Evolutionary conservation across 768 basidiomycete genomes (phyloP).

Genomic region (Pulveroboletus sp.): DNA sequence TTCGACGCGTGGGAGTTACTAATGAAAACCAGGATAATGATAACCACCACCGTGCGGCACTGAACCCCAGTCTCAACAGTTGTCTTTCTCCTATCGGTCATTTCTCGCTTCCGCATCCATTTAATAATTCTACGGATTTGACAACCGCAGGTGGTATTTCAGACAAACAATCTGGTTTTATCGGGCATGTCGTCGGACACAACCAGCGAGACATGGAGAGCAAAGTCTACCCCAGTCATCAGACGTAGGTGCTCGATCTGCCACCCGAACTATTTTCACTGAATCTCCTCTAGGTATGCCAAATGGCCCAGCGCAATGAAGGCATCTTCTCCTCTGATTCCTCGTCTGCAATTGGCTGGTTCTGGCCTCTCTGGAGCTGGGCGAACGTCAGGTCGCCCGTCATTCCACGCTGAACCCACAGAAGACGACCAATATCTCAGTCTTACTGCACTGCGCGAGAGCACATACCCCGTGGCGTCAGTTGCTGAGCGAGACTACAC

Average conservation of each 20-base stretch:
- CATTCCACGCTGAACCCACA: not conserved
- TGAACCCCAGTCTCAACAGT: not conserved
- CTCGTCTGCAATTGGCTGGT: conserved; percentile 1
- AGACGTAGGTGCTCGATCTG: conserved; percentile 8
- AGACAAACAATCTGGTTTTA: not conserved
- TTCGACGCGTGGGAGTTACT: conserved; percentile 1
- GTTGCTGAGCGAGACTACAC: not conserved
- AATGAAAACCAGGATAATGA: not conserved
- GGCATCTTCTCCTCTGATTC: conserved; percentile 13
- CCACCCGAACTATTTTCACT: not conserved
- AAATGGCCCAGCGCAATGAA: not conserved
- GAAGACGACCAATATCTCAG: not conserved
- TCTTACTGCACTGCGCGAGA: not conserved
- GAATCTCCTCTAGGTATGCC: conserved; percentile 5
- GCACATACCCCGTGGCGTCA: too few relatives aligned
- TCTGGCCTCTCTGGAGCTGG: not conserved
- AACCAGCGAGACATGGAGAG: conserved; percentile 3
- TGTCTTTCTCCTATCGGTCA: conserved; percentile 20
- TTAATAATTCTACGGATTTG: not conserved
- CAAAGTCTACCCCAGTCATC: not conserved
- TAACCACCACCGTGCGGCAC: not conserved
- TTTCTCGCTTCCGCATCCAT: conserved; percentile 11
- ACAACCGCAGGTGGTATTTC: not conserved
- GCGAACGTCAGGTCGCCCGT: not conserved
- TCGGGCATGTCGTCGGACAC: not conserved